phyloP scores from a whole-genome alignment of 2,329 filamentous ascomycete genomes.

The Paecilomyces fulvus region DNA sequence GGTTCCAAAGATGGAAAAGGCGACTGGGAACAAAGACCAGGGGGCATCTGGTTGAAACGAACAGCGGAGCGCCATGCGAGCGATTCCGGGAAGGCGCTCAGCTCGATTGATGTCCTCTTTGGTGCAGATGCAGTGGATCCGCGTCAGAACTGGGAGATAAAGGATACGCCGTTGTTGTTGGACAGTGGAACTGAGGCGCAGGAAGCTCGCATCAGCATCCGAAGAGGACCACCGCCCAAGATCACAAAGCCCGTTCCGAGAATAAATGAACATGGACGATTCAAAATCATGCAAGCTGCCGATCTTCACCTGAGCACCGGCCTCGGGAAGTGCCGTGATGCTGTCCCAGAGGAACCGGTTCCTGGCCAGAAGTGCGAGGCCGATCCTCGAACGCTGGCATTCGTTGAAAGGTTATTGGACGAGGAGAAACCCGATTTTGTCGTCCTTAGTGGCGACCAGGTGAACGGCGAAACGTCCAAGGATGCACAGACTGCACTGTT shows the following conservation, averaged over 20 bases:
- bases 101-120: slow-evolving; percentile 77
- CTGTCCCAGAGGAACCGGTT: slow-evolving; percentile 64
- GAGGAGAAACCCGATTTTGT: slow-evolving; percentile 92
- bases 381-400: slow-evolving; percentile 83
- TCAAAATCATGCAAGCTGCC: slow-evolving; percentile 96
- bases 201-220: slow-evolving; percentile 67
- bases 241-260: slow-evolving; percentile 62
- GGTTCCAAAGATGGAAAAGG: slow-evolving; percentile 49
- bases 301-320: slow-evolving; percentile 92
- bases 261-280: slow-evolving; percentile 80
- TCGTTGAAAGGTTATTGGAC: slow-evolving; percentile 72
- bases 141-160: slow-evolving; percentile 73
- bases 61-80: slow-evolving; percentile 63
- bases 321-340: slow-evolving; percentile 73
- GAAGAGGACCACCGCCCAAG: slow-evolving; percentile 59
- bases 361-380: slow-evolving; percentile 73
- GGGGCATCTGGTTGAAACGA: slow-evolving; percentile 74
- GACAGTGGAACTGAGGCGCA: slow-evolving; percentile 52
- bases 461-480: slow-evolving; percentile 86
- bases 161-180: slow-evolving; percentile 64
- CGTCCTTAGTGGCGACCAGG: slow-evolving; percentile 84
- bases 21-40: slow-evolving; percentile 68
- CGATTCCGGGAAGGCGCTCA: slow-evolving; percentile 67
- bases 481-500: slow-evolving; percentile 91
- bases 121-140: slow-evolving; percentile 88